A percentile compares a stretch with the other conserved stretches of the same genome.
phyloP scores from a whole-genome alignment of 2,329 filamentous ascomycete species.

The Penicillium sp. region DNA sequence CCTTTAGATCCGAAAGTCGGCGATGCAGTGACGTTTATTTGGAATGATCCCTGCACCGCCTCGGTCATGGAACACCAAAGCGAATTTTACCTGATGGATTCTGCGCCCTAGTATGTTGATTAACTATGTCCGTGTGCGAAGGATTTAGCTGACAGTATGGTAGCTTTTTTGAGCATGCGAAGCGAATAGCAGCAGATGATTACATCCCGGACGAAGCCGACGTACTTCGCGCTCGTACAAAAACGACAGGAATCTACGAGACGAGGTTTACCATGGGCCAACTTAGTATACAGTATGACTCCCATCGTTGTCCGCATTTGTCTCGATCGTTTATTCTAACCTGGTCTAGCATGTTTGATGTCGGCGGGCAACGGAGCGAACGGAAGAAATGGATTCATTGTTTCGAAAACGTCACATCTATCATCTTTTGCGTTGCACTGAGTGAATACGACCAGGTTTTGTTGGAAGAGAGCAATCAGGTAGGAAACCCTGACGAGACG shows the following conservation, averaged over 20 bases:
- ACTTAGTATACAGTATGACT: constrained; percentile 89
- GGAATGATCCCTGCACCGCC: constrained; percentile 81
- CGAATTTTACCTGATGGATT: constrained; percentile 99
- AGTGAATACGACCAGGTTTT: constrained; percentile 98
- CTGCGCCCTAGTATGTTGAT: constrained; percentile 81
- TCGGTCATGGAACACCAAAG: constrained; percentile 88
- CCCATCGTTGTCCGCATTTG: background rate
- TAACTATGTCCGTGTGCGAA: background rate
- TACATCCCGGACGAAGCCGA: constrained; percentile 94
- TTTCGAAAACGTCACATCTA: constrained; percentile 98
- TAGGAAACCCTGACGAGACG: constrained; percentile 41
- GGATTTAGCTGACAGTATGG: constrained; percentile 16
- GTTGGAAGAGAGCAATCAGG: constrained; percentile 94
- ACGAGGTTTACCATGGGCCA: constrained; percentile 98
- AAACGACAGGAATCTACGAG: constrained; percentile 98
- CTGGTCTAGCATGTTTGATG: constrained; percentile 89
- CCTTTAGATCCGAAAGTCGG: constrained; percentile 77
- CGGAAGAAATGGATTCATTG: constrained; percentile 99
- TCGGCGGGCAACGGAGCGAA: constrained; percentile 93
- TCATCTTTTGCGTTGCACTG: constrained; percentile 97
- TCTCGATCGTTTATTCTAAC: background rate
- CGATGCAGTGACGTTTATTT: constrained; percentile 77
- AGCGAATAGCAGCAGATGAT: constrained; percentile 74
- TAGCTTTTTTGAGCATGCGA: constrained; percentile 94
- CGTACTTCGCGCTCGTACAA: constrained; percentile 90